Percentiles rank a stretch among this genome's conserved stretches.
phyloP scores from a whole-genome alignment of 1,284 basidiomycete species.

The Austroboletus olivaceoglutinosus region DNA sequence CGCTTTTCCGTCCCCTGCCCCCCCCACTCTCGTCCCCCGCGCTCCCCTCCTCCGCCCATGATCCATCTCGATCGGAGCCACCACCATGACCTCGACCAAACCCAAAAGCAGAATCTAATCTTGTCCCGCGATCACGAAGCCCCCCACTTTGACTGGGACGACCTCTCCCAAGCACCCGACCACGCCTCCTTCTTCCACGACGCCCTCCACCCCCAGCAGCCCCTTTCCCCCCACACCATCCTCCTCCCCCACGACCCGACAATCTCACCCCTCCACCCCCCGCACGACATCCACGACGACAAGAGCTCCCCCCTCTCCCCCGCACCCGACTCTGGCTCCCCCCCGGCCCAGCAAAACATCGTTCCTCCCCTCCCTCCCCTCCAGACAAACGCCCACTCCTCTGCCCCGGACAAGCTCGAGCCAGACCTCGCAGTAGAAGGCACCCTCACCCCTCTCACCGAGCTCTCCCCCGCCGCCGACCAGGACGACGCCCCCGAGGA shows the following conservation, averaged over 20 bases:
- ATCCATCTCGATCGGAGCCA: conserved; percentile 60
- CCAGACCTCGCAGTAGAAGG: conserved; percentile 30
- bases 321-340: conserved; percentile 40
- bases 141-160: conserved; percentile 45
- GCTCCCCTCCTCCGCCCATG: conserved; percentile 35
- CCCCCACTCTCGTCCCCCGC: background rate
- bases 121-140: conserved; percentile 39
- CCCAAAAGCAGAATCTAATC: conserved; percentile 46
- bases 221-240: conserved; percentile 25
- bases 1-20: conserved; percentile 4
- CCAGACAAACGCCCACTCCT: conserved; percentile 3
- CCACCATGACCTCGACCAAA: conserved; percentile 43
- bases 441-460: conserved; percentile 63
- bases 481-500: conserved; percentile 38
- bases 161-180: conserved; percentile 34
- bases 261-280: conserved; percentile 26
- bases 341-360: conserved; percentile 19
- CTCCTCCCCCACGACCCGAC: conserved; percentile 23
- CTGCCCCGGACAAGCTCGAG: conserved; percentile 24
- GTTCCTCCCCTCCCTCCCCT: conserved; percentile 3
- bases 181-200: conserved; percentile 34
- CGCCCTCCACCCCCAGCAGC: conserved; percentile 17
- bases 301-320: conserved; percentile 55
- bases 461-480: conserved; percentile 62
- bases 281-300: conserved; percentile 28